These are phyloP conservation scores for Arthroderma sp. DNA, from an alignment of 2,329 filamentous ascomycete species.

Conservation along the genomic window DNA sequence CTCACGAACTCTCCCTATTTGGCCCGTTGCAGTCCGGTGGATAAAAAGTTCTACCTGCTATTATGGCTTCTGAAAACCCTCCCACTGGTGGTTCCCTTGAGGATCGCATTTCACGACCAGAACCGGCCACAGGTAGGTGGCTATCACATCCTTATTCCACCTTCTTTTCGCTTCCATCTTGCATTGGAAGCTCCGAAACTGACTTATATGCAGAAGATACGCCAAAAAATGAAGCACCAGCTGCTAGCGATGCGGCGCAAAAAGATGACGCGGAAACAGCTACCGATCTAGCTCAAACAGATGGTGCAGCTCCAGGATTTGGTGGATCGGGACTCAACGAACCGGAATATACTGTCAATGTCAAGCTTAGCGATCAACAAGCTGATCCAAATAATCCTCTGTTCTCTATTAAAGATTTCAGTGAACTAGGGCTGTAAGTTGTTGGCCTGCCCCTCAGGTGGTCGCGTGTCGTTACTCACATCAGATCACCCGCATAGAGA, in stretches of 20 bases:
- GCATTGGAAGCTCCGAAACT: not conserved
- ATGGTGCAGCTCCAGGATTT: constrained; percentile 26
- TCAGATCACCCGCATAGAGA: constrained; percentile 27
- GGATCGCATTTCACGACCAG: constrained; percentile 35
- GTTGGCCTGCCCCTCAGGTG: not conserved
- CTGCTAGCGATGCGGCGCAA: no score
- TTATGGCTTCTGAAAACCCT: constrained; percentile 27
- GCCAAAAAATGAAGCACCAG: not conserved
- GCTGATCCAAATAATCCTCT: constrained; percentile 75
- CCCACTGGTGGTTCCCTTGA: constrained; percentile 30
- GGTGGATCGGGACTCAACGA: constrained; percentile 48
- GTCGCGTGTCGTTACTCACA: not conserved
- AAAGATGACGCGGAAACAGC: no score
- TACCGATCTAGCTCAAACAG: constrained; percentile 18
- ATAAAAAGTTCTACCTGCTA: no score
- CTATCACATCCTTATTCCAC: not conserved
- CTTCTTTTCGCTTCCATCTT: not conserved
- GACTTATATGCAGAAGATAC: not conserved
- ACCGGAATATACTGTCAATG: constrained; percentile 74
- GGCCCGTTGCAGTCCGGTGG: no score
- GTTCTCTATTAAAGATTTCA: constrained; percentile 70
- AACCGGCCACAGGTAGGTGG: constrained; percentile 11
- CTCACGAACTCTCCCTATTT: no score
- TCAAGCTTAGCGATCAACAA: constrained; percentile 83
- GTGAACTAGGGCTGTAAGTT: constrained; percentile 74